Evolutionary conservation across 148 eudicot genomes (phyloP), one percentile per base, ranked within the genome.

Genomic region (Vaccinium darrowii): DNA sequence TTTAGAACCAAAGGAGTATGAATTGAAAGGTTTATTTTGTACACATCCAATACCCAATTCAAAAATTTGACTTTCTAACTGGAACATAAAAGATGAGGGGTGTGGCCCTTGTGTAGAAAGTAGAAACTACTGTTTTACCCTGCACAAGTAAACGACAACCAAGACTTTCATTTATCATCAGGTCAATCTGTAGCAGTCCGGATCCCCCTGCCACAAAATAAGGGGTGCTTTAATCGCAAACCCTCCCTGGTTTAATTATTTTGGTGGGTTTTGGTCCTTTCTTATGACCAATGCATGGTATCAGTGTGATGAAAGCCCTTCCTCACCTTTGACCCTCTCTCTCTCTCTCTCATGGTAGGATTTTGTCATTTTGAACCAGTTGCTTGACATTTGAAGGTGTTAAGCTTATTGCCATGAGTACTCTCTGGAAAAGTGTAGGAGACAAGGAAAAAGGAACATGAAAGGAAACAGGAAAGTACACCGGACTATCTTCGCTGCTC

Each of bases 51-150:
- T 23, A 25, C 7, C 36, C 16, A 30, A 69, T 27, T 16, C 13
- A 16, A 14, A 14, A 69, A 69, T 13, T 27, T 69, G 74, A 69
- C 74, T 69, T 47, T 21, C 51, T 39, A 16, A 19, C 23, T 39
- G n/a, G 51, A 2, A 36, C 39, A 36, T 36, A 36, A 36, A 36
- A 36, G 36, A 33, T 33, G 36, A 33, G 36, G 36, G 36, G 36
- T 33, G 36, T 33, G 36, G 3, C 36, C 36, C 36, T 33, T 33
- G 39, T 36, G 2, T 36, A 36, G 39, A 36, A 36, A 36, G 39
- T 36, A 36, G 39, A 36, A 50, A 8, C 13, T 15, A 79, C 82
- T 56, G 67, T 79, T 79, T 33, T 79, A 39, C 82, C 82, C 82
- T 33, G 30, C 25, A 49, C 62, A 1, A 47, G 23, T 27, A 79